Evolutionary conservation across 345 rosid genomes (phyloP).

Genomic region (Citrus inodora): DNA sequence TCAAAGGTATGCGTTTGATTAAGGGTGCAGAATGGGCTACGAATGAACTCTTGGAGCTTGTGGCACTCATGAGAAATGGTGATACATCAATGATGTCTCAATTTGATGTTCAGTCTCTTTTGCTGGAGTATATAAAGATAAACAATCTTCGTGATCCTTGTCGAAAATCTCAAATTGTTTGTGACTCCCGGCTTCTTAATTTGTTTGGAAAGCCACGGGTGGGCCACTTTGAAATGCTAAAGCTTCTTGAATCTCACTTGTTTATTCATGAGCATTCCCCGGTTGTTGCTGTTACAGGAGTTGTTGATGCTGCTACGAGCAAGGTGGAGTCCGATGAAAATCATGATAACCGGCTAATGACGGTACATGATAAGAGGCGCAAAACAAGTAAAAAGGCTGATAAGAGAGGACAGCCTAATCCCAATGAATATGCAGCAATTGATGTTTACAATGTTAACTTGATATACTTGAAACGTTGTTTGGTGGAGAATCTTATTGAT

Average conservation of each 20-base stretch:
- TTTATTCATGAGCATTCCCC: slow-evolving; percentile 47
- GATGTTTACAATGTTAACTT: slow-evolving; percentile 79
- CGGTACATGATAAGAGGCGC: slow-evolving; percentile 45
- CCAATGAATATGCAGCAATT: slow-evolving; percentile 72
- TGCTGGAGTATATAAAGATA: slow-evolving; percentile 65
- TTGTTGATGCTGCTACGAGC: slow-evolving; percentile 30
- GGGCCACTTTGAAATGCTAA: slow-evolving; percentile 87
- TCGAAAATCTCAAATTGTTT: slow-evolving; percentile 61
- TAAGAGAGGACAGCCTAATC: slow-evolving; percentile 38
- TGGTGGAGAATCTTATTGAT: slow-evolving; percentile 61
- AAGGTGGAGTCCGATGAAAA: slow-evolving; percentile 30
- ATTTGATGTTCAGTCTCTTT: slow-evolving; percentile 66
- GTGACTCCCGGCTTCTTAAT: slow-evolving; percentile 65
- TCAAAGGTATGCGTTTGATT: slow-evolving; percentile 24
- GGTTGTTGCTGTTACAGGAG: slow-evolving; percentile 24
- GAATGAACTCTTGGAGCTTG: slow-evolving; percentile 78
- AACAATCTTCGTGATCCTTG: slow-evolving; percentile 76
- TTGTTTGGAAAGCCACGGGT: slow-evolving; percentile 67
- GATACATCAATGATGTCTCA: slow-evolving; percentile 53
- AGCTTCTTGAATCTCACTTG: slow-evolving; percentile 79
- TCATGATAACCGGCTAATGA: slow-evolving; percentile 24
- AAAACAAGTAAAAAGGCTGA: slow-evolving; percentile 48
- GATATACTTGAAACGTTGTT: slow-evolving; percentile 65
- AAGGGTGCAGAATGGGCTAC: slow-evolving; percentile 70
- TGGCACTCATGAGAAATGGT: slow-evolving; percentile 72